Conservation (phyloP, 768 basidiomycete species). For the Floccularia luteovirens region DNA sequence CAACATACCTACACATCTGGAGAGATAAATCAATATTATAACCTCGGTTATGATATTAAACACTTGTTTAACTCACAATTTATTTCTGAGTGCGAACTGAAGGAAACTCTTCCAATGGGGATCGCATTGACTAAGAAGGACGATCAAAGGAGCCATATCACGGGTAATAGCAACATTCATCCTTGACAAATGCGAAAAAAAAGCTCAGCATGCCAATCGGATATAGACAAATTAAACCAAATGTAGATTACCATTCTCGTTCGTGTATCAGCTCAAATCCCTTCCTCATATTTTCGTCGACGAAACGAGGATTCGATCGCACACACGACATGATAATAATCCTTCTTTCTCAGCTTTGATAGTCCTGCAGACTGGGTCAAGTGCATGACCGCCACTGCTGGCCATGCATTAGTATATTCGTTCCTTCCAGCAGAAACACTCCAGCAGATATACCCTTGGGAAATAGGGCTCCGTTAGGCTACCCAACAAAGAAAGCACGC, state of each 20-base stretch:
- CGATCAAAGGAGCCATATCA: conserved; percentile 42
- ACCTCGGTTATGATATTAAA: neutral
- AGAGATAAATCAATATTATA: neutral
- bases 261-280: conserved; percentile 38
- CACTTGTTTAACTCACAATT: conserved; percentile 23
- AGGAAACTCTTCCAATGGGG: conserved; percentile 45
- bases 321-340: conserved; percentile 47
- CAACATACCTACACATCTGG: conserved; percentile 35
- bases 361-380: too few species aligned
- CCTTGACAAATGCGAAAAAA: conserved; percentile 15
- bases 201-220: neutral
- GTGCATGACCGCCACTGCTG: neutral
- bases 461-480: conserved; percentile 20
- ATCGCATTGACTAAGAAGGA: conserved; percentile 31
- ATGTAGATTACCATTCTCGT: conserved; percentile 34
- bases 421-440: conserved; percentile 39
- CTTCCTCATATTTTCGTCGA: conserved; percentile 38
- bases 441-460: conserved; percentile 48
- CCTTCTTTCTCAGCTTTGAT: conserved; percentile 42
- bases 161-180: conserved; percentile 51
- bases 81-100: conserved; percentile 38
- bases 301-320: conserved; percentile 33
- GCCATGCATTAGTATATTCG: conserved; percentile 34
- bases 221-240: too few species aligned
- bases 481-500: conserved; percentile 13